Evolutionary conservation across 768 basidiomycete genomes (phyloP).

Genomic region (Nevesoporus exiguus): DNA sequence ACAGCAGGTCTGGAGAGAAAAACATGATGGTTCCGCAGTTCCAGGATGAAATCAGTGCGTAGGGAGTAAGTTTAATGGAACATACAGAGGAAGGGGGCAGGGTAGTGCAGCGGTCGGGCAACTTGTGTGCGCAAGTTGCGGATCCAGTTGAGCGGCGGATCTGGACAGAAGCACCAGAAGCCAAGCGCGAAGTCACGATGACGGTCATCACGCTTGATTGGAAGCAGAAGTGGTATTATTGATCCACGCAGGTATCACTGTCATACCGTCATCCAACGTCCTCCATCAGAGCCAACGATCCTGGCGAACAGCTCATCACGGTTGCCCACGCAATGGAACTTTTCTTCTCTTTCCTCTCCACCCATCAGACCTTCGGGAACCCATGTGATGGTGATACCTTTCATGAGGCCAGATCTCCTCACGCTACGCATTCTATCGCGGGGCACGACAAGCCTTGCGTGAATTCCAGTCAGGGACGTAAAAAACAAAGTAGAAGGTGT

Average conservation of each 20-base stretch:
- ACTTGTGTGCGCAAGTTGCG: slow-evolving; percentile 8
- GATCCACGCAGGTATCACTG: neutral
- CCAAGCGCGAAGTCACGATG: slow-evolving; percentile 21
- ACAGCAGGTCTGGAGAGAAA: slow-evolving; percentile 78
- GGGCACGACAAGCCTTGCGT: slow-evolving; percentile 44
- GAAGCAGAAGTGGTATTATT: slow-evolving; percentile 13
- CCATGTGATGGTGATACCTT: slow-evolving; percentile 52
- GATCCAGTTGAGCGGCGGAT: neutral
- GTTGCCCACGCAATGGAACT: slow-evolving; percentile 55
- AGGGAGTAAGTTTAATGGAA: slow-evolving; percentile 1
- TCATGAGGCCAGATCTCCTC: slow-evolving; percentile 53
- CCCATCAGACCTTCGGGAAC: slow-evolving; percentile 22
- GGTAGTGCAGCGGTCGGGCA: no score
- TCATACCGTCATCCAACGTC: slow-evolving; percentile 49
- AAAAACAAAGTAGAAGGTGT: slow-evolving; percentile 49
- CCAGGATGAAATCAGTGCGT: neutral
- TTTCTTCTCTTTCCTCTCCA: slow-evolving; percentile 45
- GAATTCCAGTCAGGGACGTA: slow-evolving; percentile 48
- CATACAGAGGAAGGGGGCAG: neutral
- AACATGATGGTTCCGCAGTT: slow-evolving; percentile 53
- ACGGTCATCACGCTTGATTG: slow-evolving; percentile 9
- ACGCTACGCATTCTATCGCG: slow-evolving; percentile 48
- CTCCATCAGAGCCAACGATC: slow-evolving; percentile 50
- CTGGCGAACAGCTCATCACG: slow-evolving; percentile 68
- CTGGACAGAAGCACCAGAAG: slow-evolving; percentile 12